Evolutionary conservation across 2,329 filamentous ascomycete genomes (phyloP).

Genomic region (Epichloe sp.): DNA sequence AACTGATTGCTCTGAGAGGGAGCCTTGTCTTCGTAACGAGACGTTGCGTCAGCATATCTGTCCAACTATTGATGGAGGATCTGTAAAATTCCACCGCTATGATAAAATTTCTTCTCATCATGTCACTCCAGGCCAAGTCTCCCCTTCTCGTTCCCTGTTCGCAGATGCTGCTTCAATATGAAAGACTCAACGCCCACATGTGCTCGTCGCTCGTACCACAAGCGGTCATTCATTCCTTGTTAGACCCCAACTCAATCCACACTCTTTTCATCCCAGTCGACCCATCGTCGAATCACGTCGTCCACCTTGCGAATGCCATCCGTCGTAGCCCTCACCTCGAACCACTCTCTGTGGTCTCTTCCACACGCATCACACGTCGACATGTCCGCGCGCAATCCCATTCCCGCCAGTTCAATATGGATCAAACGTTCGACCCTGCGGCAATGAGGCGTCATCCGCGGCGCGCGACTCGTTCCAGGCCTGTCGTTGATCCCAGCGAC

Average conservation of each 20-base stretch:
- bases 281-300: constrained; percentile 69
- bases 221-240: too few species aligned
- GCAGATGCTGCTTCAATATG: too few species aligned
- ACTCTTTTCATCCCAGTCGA: constrained; percentile 60
- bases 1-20: too few species aligned
- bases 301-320: constrained; percentile 54
- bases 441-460: constrained; percentile 68
- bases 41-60: too few species aligned
- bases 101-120: too few species aligned
- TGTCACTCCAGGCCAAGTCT: too few species aligned
- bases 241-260: background rate
- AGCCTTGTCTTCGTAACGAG: too few species aligned
- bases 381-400: constrained; percentile 40
- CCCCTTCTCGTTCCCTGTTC: too few species aligned
- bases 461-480: constrained; percentile 17
- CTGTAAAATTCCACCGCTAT: too few species aligned
- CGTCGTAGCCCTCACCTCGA: constrained; percentile 67
- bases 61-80: too few species aligned
- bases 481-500: constrained; percentile 30
- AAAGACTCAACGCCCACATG: background rate
- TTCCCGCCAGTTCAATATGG: constrained; percentile 69
- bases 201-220: background rate
- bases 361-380: constrained; percentile 64
- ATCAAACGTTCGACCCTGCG: constrained; percentile 83
- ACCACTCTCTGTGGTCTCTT: constrained; percentile 86